Evolutionary conservation across 164 flowering plant genomes (phyloP).

Genomic region (Brasenia schreberi): DNA sequence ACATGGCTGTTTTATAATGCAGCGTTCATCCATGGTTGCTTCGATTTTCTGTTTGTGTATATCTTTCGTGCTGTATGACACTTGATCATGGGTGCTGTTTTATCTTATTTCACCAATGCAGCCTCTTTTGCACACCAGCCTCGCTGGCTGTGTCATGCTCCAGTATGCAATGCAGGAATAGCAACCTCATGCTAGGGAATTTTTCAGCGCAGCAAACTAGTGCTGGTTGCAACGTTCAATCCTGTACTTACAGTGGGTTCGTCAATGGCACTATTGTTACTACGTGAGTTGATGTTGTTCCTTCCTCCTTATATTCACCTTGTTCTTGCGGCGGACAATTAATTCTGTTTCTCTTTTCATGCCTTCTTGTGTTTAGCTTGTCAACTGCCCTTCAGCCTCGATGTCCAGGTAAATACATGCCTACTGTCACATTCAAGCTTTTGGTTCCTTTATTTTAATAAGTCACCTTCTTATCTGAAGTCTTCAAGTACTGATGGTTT

Average conservation of each 20-base stretch:
- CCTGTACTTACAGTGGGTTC: conserved; percentile 69
- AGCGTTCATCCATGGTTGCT: no score
- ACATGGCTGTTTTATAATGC: no score
- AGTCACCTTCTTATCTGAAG: neutral
- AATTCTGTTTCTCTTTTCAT: conserved; percentile 4
- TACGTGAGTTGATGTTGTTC: conserved; percentile 23
- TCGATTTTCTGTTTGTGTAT: no score
- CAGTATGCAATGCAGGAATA: conserved; percentile 87
- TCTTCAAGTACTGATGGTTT: neutral
- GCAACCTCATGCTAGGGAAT: conserved; percentile 89
- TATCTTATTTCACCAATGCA: conserved; percentile 13
- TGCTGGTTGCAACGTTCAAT: conserved; percentile 83
- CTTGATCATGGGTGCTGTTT: neutral
- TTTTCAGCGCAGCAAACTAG: conserved; percentile 40
- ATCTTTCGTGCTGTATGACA: no score
- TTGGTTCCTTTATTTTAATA: neutral
- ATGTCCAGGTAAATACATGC: conserved; percentile 64
- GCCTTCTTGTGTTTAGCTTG: conserved; percentile 33
- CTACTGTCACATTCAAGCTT: neutral
- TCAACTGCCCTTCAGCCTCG: conserved; percentile 83
- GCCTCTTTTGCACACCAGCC: conserved; percentile 84
- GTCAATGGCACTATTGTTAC: conserved; percentile 70
- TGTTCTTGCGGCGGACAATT: neutral
- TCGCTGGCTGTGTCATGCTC: conserved; percentile 84
- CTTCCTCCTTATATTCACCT: neutral